phyloP scores from a whole-genome alignment of 495 filamentous ascomycete genomes.

The Xylaria intraflava region DNA sequence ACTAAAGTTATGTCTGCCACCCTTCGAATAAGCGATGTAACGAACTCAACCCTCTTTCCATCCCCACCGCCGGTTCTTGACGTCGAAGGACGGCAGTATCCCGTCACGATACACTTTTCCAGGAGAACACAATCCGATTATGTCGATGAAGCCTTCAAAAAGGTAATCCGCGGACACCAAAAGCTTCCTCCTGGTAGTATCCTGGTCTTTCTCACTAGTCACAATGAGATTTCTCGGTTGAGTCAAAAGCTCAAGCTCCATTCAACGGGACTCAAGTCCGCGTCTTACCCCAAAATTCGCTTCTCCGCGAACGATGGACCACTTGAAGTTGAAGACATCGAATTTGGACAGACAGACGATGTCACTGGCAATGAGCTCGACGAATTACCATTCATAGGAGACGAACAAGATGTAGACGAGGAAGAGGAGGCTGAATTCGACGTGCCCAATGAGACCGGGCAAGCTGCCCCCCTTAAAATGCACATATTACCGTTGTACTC shows the following conservation, averaged over 20 bases:
- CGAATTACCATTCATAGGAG: slow-evolving; percentile 32
- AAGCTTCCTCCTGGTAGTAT: slow-evolving; percentile 89
- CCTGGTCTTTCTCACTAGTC: slow-evolving; percentile 92
- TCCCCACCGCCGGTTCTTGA: slow-evolving; percentile 78
- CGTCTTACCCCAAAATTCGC: slow-evolving; percentile 56
- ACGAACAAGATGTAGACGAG: slow-evolving; percentile 47
- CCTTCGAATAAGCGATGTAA: slow-evolving; percentile 82
- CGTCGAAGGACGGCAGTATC: slow-evolving; percentile 88
- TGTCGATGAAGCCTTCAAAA: slow-evolving; percentile 78
- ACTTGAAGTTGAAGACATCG: slow-evolving; percentile 80
- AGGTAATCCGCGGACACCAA: slow-evolving; percentile 80
- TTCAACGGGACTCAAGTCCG: slow-evolving; percentile 51
- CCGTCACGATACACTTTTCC: slow-evolving; percentile 85
- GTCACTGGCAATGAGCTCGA: slow-evolving; percentile 36
- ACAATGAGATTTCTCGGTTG: slow-evolving; percentile 78
- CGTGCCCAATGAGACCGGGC: slow-evolving; percentile 45
- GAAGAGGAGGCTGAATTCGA: slow-evolving; percentile 58
- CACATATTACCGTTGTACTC: slow-evolving; percentile 92
- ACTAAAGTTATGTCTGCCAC: slow-evolving; percentile 84
- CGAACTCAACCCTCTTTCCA: slow-evolving; percentile 73
- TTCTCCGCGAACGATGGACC: slow-evolving; percentile 73
- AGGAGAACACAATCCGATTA: slow-evolving; percentile 80
- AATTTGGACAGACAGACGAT: slow-evolving; percentile 57
- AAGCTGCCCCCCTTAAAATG: slow-evolving; percentile 53
- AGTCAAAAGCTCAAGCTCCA: slow-evolving; percentile 68